phyloP scores from a whole-genome alignment of 2,329 filamentous ascomycete species.

The Coniochaeta sp. region DNA sequence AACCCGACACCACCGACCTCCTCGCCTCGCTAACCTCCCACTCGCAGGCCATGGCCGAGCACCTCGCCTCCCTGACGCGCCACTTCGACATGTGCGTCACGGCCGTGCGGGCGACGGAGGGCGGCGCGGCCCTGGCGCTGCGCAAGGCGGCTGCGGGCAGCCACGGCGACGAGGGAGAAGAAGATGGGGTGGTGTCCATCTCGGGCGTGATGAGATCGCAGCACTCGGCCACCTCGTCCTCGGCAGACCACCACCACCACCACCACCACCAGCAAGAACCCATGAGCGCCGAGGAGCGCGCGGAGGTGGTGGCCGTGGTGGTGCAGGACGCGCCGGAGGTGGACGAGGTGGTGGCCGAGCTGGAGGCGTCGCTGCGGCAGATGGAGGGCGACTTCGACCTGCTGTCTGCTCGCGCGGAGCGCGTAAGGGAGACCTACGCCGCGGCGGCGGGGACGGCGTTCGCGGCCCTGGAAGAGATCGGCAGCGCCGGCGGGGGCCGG shows the following conservation, averaged over 20 bases:
- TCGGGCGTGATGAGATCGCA: constrained; percentile 55
- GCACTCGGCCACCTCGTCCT: constrained; percentile 2
- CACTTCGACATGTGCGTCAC: constrained; percentile 94
- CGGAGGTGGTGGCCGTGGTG: constrained; percentile 78
- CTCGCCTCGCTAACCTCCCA: constrained; percentile 62
- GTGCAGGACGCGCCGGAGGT: constrained; percentile 62
- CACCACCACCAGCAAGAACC: constrained; percentile 47
- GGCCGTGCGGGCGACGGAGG: constrained; percentile 84
- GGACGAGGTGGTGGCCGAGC: constrained; percentile 59
- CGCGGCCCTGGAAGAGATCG: constrained; percentile 59
- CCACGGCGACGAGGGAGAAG: too few relatives aligned
- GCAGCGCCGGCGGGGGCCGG: too few relatives aligned
- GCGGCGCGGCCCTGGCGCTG: constrained; percentile 61
- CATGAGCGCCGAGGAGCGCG: constrained; percentile 66
- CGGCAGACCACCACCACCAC: neutral
- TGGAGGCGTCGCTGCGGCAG: constrained; percentile 65
- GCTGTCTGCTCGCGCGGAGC: constrained; percentile 56
- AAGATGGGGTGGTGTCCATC: constrained; percentile 55
- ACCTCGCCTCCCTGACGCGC: constrained; percentile 71
- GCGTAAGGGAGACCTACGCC: constrained; percentile 45
- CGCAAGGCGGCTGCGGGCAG: constrained; percentile 56
- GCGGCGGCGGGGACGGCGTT: constrained; percentile 55
- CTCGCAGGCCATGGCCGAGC: constrained; percentile 74
- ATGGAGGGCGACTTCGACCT: constrained; percentile 67
- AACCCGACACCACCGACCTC: constrained; percentile 40